phyloP scores from a whole-genome alignment of 2,329 filamentous ascomycete species.

The Endoconidiophora polonica region DNA sequence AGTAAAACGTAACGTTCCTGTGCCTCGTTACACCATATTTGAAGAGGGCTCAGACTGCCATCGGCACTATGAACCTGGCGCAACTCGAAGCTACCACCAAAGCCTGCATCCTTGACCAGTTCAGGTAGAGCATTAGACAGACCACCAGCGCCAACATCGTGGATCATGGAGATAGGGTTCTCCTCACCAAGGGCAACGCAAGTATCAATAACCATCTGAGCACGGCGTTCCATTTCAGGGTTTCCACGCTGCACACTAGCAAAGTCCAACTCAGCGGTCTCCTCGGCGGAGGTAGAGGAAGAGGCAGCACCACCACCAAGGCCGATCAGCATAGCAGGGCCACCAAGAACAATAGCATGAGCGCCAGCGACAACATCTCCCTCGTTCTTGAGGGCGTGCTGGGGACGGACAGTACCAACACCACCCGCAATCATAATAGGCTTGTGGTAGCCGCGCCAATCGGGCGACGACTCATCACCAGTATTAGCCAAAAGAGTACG shows the following conservation, averaged over 20 bases:
- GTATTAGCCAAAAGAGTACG: constrained; percentile 65
- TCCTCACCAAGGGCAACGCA: constrained; percentile 69
- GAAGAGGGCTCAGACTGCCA: constrained; percentile 79
- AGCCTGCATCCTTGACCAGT: constrained; percentile 77
- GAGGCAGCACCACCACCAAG: constrained; percentile 79
- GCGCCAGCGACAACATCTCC: constrained; percentile 70
- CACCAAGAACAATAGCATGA: constrained; percentile 81
- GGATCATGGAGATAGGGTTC: constrained; percentile 90
- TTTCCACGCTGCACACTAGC: constrained; percentile 95
- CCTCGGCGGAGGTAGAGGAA: constrained; percentile 73
- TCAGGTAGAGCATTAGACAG: constrained; percentile 56
- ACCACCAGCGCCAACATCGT: constrained; percentile 91
- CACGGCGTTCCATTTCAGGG: constrained; percentile 85
- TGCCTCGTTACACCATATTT: constrained; percentile 96
- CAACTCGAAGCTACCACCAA: constrained; percentile 85
- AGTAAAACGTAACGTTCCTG: constrained; percentile 93
- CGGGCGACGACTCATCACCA: constrained; percentile 31
- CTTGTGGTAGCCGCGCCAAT: constrained; percentile 88
- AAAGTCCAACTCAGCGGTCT: constrained; percentile 84
- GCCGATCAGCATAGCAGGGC: constrained; percentile 94
- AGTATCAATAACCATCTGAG: constrained; percentile 95
- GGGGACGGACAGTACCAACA: constrained; percentile 77
- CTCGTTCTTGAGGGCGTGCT: constrained; percentile 75
- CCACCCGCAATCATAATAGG: constrained; percentile 97
- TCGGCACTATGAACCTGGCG: constrained; percentile 85